Base-by-base conservation (phyloP, 768 basidiomycete genomes). In the Psilocybe azurescens region DNA sequence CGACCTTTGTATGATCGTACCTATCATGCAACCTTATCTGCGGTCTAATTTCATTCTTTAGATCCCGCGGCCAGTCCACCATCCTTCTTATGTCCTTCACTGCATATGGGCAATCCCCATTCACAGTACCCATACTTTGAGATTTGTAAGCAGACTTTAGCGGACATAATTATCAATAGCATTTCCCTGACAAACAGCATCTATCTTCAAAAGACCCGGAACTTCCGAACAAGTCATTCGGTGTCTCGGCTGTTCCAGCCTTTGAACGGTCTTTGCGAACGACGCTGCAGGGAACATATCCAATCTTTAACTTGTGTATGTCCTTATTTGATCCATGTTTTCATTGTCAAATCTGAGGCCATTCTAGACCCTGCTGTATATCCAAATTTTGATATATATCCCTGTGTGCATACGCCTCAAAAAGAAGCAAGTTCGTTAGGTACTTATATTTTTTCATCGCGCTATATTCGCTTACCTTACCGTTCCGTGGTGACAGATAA, bases 321-420 rank as follows among this genome's bases (percentile, higher is more conserved):
- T 65, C 14, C 51, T 14, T 38, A 47, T 33, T 7, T 36, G 33
- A 14, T 30, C 14, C 39, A 28, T 53, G 29, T 59, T 38, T 29
- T 33, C 10, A 48, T 38, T 24, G 30, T 32, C 13, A 11, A n/a
- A 29, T n/a, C 48, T 59, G 14, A 58, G 18, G 16, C 7, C 11
- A 30, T 20, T 28, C 16, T 52, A 76, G 75, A 78, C 67, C 71
- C 74, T 4, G 67, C 69, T 1, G 64, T 73, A 1, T 84, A 83
- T 70, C 81, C 77, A 38, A 56, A 74, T 63, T 73, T 78, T 53
- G 63, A 73, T 41, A 58, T 74, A 18, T 74, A 70, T 60, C 74
- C 75, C 18, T 39, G 68, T n/a, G 20, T 66, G 14, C 53, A 56
- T 44, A 28, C 16, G 18, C 20, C 14, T 7, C 7, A 44, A 44